A percentile compares a stretch with the other conserved stretches of the same genome.
phyloP scores from a whole-genome alignment of 2,329 filamentous ascomycete genomes.

The Lasiodiplodia citricola region DNA sequence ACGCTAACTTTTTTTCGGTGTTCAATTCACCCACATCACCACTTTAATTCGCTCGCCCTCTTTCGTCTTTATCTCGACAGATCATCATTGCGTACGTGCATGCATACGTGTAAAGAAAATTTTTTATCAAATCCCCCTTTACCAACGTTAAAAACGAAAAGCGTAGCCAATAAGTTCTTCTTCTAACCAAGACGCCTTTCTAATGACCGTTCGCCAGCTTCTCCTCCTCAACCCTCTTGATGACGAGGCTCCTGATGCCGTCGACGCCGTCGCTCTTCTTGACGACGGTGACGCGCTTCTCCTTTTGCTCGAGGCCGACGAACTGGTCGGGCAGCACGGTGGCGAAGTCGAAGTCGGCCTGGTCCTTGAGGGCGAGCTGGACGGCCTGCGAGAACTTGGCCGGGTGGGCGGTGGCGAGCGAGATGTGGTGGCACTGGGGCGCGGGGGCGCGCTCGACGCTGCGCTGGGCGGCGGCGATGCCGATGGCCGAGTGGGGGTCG shows the following conservation, averaged over 20 bases:
- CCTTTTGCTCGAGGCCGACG: slow-evolving; percentile 74
- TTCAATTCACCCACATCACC: neutral
- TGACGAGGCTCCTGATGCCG: slow-evolving; percentile 76
- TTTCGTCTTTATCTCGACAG: neutral
- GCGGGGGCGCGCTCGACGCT: slow-evolving; percentile 59
- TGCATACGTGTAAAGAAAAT: neutral
- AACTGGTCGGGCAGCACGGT: slow-evolving; percentile 84
- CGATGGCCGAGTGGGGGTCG: slow-evolving; percentile 91
- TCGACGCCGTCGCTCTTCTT: slow-evolving; percentile 70
- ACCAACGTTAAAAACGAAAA: neutral
- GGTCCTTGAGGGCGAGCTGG: slow-evolving; percentile 73
- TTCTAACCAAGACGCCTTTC: neutral
- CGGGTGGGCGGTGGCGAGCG: slow-evolving; percentile 91
- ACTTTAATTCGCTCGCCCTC: neutral
- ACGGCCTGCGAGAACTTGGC: slow-evolving; percentile 93
- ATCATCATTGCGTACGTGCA: neutral
- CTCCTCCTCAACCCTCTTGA: slow-evolving; percentile 68
- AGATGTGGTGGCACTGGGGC: slow-evolving; percentile 68
- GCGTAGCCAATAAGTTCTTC: neutral
- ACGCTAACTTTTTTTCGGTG: neutral
- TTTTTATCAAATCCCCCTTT: neutral
- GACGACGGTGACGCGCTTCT: slow-evolving; percentile 73
- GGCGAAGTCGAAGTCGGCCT: slow-evolving; percentile 76
- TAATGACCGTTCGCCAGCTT: slow-evolving; percentile 1
- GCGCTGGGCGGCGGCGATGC: slow-evolving; percentile 75